Percentiles rank a stretch among this genome's conserved stretches.
Evolutionary conservation across 805 yeast species (phyloP).

Genomic region (Candida glaebosa): DNA sequence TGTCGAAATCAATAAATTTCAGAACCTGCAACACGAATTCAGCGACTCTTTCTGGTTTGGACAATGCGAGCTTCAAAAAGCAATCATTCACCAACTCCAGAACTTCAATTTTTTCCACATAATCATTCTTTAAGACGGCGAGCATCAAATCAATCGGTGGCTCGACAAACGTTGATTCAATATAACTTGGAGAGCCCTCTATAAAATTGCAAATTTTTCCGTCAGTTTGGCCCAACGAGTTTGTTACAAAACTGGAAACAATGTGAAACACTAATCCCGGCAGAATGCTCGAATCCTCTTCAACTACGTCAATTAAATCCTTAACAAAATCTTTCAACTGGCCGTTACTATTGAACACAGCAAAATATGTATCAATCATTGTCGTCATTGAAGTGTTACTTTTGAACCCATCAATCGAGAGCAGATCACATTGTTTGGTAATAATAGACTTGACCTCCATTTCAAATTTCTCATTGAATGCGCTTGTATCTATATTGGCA

Average conservation of each 20-base stretch:
- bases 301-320: conserved; percentile 8
- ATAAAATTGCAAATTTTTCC: conserved; percentile 8
- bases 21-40: conserved; percentile 8
- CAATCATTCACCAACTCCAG: conserved; percentile 31
- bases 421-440: background rate
- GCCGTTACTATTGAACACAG: conserved; percentile 4
- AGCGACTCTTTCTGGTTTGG: conserved; percentile 8
- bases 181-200: conserved; percentile 19
- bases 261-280: conserved; percentile 9
- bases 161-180: conserved; percentile 24
- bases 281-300: conserved; percentile 6
- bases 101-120: conserved; percentile 14
- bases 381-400: conserved; percentile 9
- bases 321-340: conserved; percentile 4
- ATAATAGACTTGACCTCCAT: background rate
- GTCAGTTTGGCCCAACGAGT: background rate
- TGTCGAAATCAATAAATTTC: conserved; percentile 13
- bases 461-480: background rate
- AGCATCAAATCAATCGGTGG: conserved; percentile 17
- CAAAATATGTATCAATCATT: conserved; percentile 12
- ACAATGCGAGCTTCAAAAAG: conserved; percentile 25
- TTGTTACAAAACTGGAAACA: conserved; percentile 4
- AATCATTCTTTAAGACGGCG: conserved; percentile 18
- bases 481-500: background rate
- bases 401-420: conserved; percentile 5